Conservation (phyloP, 768 basidiomycete genomes). For the Trametes villosa region DNA sequence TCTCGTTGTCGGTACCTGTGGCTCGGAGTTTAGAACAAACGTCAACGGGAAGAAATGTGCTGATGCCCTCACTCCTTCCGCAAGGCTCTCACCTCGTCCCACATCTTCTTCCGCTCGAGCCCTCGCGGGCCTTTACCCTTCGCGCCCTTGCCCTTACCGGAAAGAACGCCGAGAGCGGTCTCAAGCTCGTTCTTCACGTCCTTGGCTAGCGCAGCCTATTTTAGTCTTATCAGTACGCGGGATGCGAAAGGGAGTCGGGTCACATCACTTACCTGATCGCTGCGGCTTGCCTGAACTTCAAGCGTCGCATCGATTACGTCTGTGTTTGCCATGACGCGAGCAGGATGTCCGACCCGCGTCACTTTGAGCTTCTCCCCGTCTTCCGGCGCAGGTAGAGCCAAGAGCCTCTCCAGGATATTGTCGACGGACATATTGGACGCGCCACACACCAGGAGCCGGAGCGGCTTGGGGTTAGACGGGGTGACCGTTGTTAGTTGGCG, state of each 20-base stretch:
- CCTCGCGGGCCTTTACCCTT: slow-evolving; percentile 76
- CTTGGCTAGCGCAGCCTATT: slow-evolving; percentile 76
- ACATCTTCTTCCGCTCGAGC: slow-evolving; percentile 78
- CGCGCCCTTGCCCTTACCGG: slow-evolving; percentile 73
- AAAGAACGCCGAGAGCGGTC: slow-evolving; percentile 61
- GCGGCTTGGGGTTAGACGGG: slow-evolving; percentile 51
- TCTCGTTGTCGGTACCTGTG: slow-evolving; percentile 87
- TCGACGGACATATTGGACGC: slow-evolving; percentile 96
- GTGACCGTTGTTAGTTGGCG: slow-evolving; percentile 70
- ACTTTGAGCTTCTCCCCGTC: slow-evolving; percentile 60
- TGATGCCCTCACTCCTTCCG: slow-evolving; percentile 77
- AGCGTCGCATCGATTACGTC: slow-evolving; percentile 68
- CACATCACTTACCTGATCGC: slow-evolving; percentile 58
- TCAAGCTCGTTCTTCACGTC: slow-evolving; percentile 92
- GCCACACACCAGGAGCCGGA: slow-evolving; percentile 84
- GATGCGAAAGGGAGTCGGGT: background rate
- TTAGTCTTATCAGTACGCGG: background rate
- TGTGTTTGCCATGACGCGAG: slow-evolving; percentile 80
- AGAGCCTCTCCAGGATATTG: slow-evolving; percentile 88
- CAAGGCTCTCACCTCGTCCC: slow-evolving; percentile 84
- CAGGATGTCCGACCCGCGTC: slow-evolving; percentile 95
- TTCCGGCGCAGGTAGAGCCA: slow-evolving; percentile 57
- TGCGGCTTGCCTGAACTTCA: slow-evolving; percentile 72
- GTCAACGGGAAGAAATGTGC: background rate
- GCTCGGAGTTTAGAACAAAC: background rate